Evolutionary conservation across 345 rosid genomes (phyloP), one percentile per base, ranked within the genome.

Genomic region (Hevea brasiliensis): DNA sequence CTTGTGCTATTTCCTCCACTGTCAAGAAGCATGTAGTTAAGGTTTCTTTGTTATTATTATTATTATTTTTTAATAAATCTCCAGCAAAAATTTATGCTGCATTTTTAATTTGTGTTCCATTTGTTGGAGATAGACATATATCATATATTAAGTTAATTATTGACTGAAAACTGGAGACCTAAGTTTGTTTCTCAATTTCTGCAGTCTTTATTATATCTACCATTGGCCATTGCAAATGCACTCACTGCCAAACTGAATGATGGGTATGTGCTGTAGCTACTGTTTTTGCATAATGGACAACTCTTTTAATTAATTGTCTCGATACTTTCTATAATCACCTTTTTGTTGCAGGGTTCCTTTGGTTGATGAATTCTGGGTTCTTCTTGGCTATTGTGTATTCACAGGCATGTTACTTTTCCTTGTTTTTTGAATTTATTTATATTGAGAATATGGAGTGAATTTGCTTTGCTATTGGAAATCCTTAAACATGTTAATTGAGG

Each of bases 121-220:
- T 2, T 32, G 37, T 80, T 47, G 41, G 44, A 32, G 56, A 21
- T 58, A 32, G 37, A 32, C 37, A 32, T 32, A 23, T 56, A 42
- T 67, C 44, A 54, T 13, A n/a, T 61, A 44, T 29, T 47, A 27
- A 24, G 63, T 60, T 24, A 45, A 42, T 60, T 61, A 74, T 70
- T 24, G 41, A 20, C 51, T 65, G 61, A 47, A 32, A 32, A n/a
- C 26, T 78, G 6, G 70, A 32, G 37, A 32, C 4, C 2, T 32
- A 32, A 32, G 37, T 4, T 12, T 47, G 17, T 13, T 65, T 53
- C 74, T 63, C 56, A 53, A 56, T 45, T 70, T 66, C 67, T 72
- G 85, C 85, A 95, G 99, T 95, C 99, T 17, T 85, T 96, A 24
- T 73, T 96, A 72, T 91, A 87, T 83, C 94, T 96, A 81, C 99